These are phyloP conservation scores for Sarocladiaceae sp. DNA, from an alignment of 2,329 filamentous ascomycete species.

Conservation along the genomic window DNA sequence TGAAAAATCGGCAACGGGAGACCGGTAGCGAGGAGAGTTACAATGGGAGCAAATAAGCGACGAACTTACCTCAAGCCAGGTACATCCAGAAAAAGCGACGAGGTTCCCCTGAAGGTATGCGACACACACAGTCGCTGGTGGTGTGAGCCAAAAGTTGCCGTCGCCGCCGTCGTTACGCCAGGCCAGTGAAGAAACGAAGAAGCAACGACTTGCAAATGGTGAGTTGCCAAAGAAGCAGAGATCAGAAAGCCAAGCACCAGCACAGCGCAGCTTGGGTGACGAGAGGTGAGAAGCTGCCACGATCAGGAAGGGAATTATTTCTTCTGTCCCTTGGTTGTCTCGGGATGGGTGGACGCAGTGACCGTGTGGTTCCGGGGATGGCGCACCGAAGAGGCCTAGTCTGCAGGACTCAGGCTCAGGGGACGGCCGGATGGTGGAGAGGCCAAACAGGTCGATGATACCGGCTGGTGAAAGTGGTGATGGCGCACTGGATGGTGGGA, in stretches of 20 bases:
- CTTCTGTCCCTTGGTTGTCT: conserved; percentile 7
- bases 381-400: conserved; percentile 9
- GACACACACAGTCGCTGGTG: too few relatives aligned
- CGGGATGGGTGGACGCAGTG: conserved; percentile 6
- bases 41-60: not conserved
- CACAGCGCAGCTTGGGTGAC: not conserved
- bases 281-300: not conserved
- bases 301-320: conserved; percentile 7
- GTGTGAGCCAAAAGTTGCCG: not conserved
- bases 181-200: not conserved
- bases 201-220: too few relatives aligned
- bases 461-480: not conserved
- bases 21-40: not conserved
- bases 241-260: not conserved
- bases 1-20: not conserved
- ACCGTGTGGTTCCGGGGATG: conserved; percentile 8
- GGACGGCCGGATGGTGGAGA: conserved; percentile 8
- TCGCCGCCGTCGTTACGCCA: not conserved
- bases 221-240: conserved; percentile 8
- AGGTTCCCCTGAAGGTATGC: not conserved
- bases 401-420: conserved; percentile 1
- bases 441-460: not conserved
- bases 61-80: not conserved
- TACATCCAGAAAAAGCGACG: not conserved
- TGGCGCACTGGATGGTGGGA: conserved; percentile 3